Percentiles rank a stretch among this genome's conserved stretches.
Evolutionary conservation across 148 eudicot genomes (phyloP).

Genomic region (Rhododendron vialii): DNA sequence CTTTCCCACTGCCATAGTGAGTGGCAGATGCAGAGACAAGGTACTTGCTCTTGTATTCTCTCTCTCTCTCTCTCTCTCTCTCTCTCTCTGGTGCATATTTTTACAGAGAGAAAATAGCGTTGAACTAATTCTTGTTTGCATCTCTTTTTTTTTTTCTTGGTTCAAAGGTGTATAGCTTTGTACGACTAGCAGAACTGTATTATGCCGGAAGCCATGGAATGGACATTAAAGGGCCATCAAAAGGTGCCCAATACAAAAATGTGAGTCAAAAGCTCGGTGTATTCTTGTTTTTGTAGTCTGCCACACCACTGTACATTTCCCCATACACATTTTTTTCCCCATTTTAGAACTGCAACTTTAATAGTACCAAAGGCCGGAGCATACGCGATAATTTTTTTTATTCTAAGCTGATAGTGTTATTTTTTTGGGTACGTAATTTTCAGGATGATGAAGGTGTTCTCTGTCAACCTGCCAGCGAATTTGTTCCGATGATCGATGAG

Average conservation of each 20-base stretch:
- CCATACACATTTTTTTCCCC: neutral
- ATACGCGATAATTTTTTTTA: neutral
- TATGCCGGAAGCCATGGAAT: conserved; percentile 99
- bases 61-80: neutral
- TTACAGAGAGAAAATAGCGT: neutral
- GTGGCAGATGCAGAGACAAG: neutral
- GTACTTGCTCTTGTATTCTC: neutral
- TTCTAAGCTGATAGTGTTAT: neutral
- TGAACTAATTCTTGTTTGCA: neutral
- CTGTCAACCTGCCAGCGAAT: conserved; percentile 85
- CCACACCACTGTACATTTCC: neutral
- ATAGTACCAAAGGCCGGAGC: accelerated
- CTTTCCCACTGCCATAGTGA: neutral
- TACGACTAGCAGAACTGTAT: conserved; percentile 67
- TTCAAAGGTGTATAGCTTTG: conserved; percentile 61
- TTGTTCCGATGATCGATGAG: conserved; percentile 80
- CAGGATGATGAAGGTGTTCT: conserved; percentile 62
- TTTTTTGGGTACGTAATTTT: neutral
- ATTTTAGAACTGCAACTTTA: no score
- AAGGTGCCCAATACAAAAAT: conserved; percentile 55
- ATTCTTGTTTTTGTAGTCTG: neutral
- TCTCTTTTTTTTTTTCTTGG: neutral
- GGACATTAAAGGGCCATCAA: conserved; percentile 90
- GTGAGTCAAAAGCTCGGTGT: conserved; percentile 18
- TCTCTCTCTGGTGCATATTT: neutral